These are phyloP conservation scores for Brassica hybrid DNA, from an alignment of 441 rosid species.

Conservation along the genomic window DNA sequence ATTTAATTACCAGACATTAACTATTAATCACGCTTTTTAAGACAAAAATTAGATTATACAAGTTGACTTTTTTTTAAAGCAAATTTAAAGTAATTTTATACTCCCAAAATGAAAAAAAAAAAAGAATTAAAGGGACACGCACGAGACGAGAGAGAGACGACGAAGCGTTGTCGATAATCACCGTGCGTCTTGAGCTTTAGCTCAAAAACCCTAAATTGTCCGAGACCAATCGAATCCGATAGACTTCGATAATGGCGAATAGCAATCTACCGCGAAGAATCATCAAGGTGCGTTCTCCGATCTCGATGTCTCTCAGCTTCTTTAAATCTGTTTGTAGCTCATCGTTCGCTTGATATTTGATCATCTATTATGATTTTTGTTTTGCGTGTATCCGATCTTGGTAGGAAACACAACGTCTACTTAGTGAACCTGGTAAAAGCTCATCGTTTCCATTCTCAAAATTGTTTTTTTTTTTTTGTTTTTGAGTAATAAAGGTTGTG, in stretches of 20 bases:
- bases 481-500: constrained; percentile 3
- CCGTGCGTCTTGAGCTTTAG: neutral
- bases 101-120: neutral
- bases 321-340: neutral
- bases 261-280: constrained; percentile 96
- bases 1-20: too few relatives aligned
- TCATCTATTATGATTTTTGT: neutral
- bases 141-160: constrained; percentile 15
- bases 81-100: too few relatives aligned
- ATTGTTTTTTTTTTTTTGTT: too few relatives aligned
- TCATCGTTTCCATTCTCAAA: neutral
- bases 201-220: constrained; percentile 29
- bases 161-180: constrained; percentile 29
- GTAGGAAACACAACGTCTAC: constrained; percentile 98
- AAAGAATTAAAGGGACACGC: neutral
- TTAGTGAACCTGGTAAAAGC: constrained; percentile 89
- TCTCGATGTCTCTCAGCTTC: constrained; percentile 4
- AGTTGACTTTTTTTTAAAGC: too few relatives aligned
- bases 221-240: constrained; percentile 20
- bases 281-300: constrained; percentile 71
- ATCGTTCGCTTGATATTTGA: neutral
- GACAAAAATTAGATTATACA: too few relatives aligned
- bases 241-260: constrained; percentile 64
- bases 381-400: constrained; percentile 34
- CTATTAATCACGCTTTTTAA: too few relatives aligned